Percentiles rank a stretch among this genome's conserved stretches.
phyloP scores from a whole-genome alignment of 78 protist genomes.

The Neovahlkampfia damariscottae region DNA sequence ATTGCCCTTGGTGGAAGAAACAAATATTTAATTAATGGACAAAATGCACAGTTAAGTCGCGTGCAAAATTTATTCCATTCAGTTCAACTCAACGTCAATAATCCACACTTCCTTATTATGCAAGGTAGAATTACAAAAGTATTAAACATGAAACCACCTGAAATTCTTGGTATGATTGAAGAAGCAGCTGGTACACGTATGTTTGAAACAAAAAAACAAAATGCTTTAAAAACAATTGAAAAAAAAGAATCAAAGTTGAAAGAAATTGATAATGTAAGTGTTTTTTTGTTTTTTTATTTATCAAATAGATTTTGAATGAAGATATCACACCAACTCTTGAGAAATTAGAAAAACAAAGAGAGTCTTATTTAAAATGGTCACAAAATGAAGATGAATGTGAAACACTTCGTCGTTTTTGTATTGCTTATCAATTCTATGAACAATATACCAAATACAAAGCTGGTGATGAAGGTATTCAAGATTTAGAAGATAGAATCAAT shows the following conservation, averaged over 20 bases:
- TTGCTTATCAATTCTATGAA: constrained; percentile 53
- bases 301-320: constrained; percentile 55
- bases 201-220: constrained; percentile 82
- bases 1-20: constrained; percentile 89
- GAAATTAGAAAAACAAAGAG: constrained; percentile 61
- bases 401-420: constrained; percentile 26
- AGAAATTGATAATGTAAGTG: constrained; percentile 59
- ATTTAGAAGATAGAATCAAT: constrained; percentile 11
- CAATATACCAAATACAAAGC: constrained; percentile 5
- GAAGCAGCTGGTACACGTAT: constrained; percentile 99
- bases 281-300: too few relatives aligned
- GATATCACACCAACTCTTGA: constrained; percentile 90
- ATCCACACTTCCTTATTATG: constrained; percentile 99
- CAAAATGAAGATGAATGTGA: constrained; percentile 46
- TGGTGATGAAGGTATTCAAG: not conserved
- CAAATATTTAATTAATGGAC: constrained; percentile 80
- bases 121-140: constrained; percentile 98
- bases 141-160: constrained; percentile 95
- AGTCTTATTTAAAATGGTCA: constrained; percentile 53
- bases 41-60: constrained; percentile 25
- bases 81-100: constrained; percentile 96
- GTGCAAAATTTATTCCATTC: constrained; percentile 92
- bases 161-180: constrained; percentile 90
- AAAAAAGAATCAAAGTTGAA: constrained; percentile 82
- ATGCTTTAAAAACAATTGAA: constrained; percentile 66